Percentiles rank a stretch among this genome's conserved stretches.
Evolutionary conservation across 139 green algal species (phyloP).

Genomic region (Asterochloris erici): DNA sequence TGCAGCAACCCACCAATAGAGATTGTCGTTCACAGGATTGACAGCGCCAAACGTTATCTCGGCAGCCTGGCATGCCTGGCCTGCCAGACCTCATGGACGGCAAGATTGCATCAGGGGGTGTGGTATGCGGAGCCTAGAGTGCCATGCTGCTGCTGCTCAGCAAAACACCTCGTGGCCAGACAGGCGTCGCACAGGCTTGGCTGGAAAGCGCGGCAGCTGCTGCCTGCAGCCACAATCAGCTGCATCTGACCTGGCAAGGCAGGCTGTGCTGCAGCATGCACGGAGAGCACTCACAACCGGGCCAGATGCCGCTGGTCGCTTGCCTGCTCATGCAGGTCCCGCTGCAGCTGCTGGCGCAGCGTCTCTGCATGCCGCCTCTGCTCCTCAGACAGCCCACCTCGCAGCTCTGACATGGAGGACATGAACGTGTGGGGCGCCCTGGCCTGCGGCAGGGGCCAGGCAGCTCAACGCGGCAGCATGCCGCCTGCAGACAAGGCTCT

Average conservation of each 20-base stretch:
- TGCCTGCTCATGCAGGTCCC: slow-evolving; percentile 8
- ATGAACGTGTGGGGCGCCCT: not conserved
- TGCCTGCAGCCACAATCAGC: not conserved
- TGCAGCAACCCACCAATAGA: no score
- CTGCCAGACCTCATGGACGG: no score
- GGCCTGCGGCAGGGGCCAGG: not conserved
- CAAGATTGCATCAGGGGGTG: no score
- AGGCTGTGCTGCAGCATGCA: not conserved
- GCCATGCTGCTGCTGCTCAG: not conserved
- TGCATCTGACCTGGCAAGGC: not conserved
- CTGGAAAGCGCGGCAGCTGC: not conserved
- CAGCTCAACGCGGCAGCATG: not conserved
- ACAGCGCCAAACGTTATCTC: no score
- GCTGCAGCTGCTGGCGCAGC: slow-evolving; percentile 4
- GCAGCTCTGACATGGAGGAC: slow-evolving; percentile 8
- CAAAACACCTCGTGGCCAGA: not conserved
- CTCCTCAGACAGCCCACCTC: slow-evolving; percentile 4
- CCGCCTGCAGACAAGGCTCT: not conserved
- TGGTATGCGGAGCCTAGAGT: no score
- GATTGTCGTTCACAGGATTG: no score
- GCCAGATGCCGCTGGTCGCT: not conserved
- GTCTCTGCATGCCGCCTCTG: not conserved
- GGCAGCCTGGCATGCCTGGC: no score
- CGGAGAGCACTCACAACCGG: not conserved
- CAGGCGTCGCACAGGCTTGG: not conserved